Percentiles rank a stretch among this genome's conserved stretches.
These are phyloP conservation scores for Sarocladiaceae sp. DNA, from an alignment of 2,329 filamentous ascomycete species.

Conservation along the genomic window DNA sequence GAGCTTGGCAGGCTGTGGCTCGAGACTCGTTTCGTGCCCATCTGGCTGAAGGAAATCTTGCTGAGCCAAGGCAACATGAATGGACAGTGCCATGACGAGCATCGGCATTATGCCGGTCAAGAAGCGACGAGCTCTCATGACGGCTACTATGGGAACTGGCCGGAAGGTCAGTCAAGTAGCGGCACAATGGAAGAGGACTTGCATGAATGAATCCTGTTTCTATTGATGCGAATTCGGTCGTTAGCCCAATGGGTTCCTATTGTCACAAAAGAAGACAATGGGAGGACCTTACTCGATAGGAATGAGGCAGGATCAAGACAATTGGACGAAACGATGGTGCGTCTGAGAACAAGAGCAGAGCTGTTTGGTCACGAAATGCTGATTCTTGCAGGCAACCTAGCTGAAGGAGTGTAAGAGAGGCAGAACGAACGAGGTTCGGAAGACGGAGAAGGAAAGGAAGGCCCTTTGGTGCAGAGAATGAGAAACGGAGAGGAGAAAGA, in stretches of 20 bases:
- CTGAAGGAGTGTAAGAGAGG: background rate
- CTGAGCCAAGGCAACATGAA: conserved; percentile 6
- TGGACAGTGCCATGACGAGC: background rate
- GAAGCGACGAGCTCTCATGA: background rate
- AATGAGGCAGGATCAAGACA: conserved; percentile 4
- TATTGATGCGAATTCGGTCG: background rate
- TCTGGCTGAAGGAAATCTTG: conserved; percentile 7
- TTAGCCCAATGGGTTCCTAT: background rate
- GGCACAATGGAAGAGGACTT: background rate
- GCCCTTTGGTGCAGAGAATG: background rate
- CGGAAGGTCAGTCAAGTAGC: background rate
- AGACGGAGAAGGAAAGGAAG: background rate
- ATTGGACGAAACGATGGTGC: conserved; percentile 2
- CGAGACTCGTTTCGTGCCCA: background rate
- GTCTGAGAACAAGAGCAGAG: background rate
- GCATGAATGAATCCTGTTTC: background rate
- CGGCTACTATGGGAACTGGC: background rate
- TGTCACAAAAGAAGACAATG: background rate
- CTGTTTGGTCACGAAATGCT: background rate
- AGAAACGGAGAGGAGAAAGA: background rate
- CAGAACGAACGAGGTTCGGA: too few species aligned
- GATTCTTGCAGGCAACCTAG: background rate
- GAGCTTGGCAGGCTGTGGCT: conserved; percentile 4
- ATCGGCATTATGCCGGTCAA: background rate
- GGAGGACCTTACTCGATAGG: background rate